A percentile compares a stretch with the other conserved stretches of the same genome.
phyloP scores from a whole-genome alignment of 805 yeast genomes.

The Yarrowia sp. region DNA sequence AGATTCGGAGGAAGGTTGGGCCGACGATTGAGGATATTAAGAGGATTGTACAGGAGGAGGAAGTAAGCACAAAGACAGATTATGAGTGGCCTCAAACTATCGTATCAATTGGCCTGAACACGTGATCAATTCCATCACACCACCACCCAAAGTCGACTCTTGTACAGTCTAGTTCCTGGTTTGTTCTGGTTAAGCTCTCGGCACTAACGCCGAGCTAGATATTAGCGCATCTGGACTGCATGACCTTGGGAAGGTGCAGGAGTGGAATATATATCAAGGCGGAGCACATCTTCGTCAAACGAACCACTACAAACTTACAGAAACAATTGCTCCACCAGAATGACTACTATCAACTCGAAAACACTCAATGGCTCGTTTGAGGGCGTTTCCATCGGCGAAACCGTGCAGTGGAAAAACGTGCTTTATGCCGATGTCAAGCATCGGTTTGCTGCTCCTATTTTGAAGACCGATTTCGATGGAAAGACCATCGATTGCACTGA shows the following conservation, averaged over 20 bases:
- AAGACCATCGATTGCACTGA: background rate
- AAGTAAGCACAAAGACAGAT: no score
- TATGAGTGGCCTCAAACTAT: no score
- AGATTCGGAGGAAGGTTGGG: no score
- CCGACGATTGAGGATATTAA: no score
- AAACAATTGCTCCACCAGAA: no score
- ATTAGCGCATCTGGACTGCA: conserved; percentile 10
- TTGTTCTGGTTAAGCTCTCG: background rate
- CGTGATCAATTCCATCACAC: background rate
- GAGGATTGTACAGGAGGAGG: no score
- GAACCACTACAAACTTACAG: background rate
- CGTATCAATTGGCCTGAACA: no score
- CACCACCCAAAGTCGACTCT: background rate
- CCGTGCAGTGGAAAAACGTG: conserved; percentile 9
- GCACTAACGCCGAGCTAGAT: background rate
- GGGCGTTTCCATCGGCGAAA: background rate
- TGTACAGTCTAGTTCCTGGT: background rate
- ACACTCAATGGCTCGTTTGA: background rate
- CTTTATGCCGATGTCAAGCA: conserved; percentile 17
- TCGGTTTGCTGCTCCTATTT: background rate
- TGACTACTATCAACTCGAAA: conserved; percentile 2
- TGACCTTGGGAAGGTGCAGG: background rate
- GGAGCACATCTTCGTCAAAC: no score
- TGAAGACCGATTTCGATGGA: background rate
- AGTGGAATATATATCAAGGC: background rate